Percentiles rank a stretch among this genome's conserved stretches.
Conservation (phyloP, 2,329 filamentous ascomycete species). For the Hansfordia pulvinata region DNA sequence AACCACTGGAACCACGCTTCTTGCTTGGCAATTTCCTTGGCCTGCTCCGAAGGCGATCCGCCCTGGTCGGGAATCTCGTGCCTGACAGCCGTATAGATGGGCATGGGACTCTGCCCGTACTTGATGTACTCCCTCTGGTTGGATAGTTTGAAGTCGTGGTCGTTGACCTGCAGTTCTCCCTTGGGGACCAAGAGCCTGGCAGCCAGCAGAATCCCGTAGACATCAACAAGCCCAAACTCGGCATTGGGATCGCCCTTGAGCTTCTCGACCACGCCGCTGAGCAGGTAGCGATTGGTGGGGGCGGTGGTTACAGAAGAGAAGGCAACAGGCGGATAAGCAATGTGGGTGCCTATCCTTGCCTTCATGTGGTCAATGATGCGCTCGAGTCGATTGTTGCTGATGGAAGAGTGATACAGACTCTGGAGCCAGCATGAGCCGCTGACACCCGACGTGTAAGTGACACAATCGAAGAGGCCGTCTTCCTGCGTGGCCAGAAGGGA, state of each 20-base stretch:
- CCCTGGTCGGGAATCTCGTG: constrained; percentile 70
- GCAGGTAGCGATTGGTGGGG: constrained; percentile 83
- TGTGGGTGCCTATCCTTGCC: constrained; percentile 70
- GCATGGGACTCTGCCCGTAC: constrained; percentile 69
- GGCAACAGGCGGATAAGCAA: constrained; percentile 81
- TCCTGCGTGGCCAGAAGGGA: constrained; percentile 76
- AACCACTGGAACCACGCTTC: constrained; percentile 98
- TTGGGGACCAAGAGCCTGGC: constrained; percentile 76
- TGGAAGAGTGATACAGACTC: constrained; percentile 69
- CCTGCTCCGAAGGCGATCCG: constrained; percentile 26
- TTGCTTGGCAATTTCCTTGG: constrained; percentile 37
- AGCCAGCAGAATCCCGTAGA: constrained; percentile 79
- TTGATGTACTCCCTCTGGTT: constrained; percentile 68
- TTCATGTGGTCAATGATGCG: constrained; percentile 76
- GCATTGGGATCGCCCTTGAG: constrained; percentile 68
- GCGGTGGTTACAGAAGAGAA: constrained; percentile 71
- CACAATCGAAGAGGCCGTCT: constrained; percentile 82
- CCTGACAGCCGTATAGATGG: constrained; percentile 89
- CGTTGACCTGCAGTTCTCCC: constrained; percentile 65
- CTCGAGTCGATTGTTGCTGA: constrained; percentile 54
- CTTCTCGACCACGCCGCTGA: constrained; percentile 85
- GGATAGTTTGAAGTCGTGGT: constrained; percentile 78
- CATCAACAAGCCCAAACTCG: constrained; percentile 80
- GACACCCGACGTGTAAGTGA: constrained; percentile 89
- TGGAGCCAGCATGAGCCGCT: constrained; percentile 96